Conservation (phyloP, 2,329 filamentous ascomycete genomes). For the Colletotrichum eleusines region DNA sequence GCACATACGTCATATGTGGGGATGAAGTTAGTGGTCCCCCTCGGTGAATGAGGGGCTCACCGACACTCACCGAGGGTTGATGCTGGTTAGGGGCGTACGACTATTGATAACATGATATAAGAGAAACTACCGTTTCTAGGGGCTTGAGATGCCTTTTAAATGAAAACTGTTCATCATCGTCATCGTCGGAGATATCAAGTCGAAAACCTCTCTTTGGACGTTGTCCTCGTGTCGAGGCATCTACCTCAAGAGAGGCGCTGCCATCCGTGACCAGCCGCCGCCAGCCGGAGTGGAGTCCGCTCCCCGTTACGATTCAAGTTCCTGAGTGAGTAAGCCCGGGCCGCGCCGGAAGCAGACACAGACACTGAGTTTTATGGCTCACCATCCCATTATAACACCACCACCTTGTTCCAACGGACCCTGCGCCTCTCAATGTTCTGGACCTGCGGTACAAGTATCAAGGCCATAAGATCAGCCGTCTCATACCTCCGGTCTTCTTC, state of each 20-base stretch:
- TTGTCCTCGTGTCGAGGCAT: neutral
- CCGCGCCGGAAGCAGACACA: slow-evolving; percentile 7
- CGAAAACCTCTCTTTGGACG: no score
- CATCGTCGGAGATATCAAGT: no score
- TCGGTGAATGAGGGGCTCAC: slow-evolving; percentile 25
- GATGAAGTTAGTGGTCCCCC: slow-evolving; percentile 35
- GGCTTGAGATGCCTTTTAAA: neutral
- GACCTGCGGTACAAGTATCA: slow-evolving; percentile 20
- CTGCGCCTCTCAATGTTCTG: slow-evolving; percentile 27
- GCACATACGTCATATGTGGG: slow-evolving; percentile 36
- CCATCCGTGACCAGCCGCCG: slow-evolving; percentile 14
- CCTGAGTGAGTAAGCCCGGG: slow-evolving; percentile 39
- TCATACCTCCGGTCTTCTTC: slow-evolving; percentile 10
- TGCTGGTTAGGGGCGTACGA: neutral
- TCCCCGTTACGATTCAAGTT: slow-evolving; percentile 22
- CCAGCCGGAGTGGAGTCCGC: slow-evolving; percentile 11
- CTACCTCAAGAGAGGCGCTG: rapidly evolving
- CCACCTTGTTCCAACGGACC: slow-evolving; percentile 21
- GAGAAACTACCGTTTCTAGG: rapidly evolving
- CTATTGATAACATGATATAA: neutral
- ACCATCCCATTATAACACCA: slow-evolving; percentile 38
- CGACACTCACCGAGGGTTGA: neutral
- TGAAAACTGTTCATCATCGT: neutral
- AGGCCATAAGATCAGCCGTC: slow-evolving; percentile 27
- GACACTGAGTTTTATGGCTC: slow-evolving; percentile 28